Evolutionary conservation across 352 stramenopile genomes (phyloP).

Genomic region (Phytophthora crassamura): DNA sequence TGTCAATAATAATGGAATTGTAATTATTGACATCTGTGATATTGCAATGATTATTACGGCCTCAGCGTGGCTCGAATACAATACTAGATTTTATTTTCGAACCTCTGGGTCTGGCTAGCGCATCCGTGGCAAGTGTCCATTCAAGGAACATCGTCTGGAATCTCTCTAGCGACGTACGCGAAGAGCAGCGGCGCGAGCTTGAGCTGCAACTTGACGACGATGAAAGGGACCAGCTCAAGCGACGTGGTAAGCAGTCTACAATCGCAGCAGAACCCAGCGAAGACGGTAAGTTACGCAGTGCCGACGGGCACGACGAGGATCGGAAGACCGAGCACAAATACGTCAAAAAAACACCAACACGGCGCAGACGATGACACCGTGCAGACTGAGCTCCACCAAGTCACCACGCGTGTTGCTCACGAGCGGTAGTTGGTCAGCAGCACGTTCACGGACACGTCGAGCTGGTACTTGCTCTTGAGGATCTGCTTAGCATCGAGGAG

Average conservation of each 20-base stretch:
- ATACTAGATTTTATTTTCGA: too few relatives aligned
- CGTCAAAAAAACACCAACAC: constrained; percentile 1
- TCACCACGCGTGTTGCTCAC: constrained; percentile 2
- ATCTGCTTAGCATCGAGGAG: constrained; percentile 8
- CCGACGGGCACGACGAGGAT: constrained; percentile 11
- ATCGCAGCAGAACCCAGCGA: constrained; percentile 26
- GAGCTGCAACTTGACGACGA: constrained; percentile 35
- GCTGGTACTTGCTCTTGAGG: constrained; percentile 24
- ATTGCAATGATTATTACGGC: too few relatives aligned
- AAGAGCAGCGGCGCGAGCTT: constrained; percentile 30
- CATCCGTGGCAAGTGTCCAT: constrained; percentile 47
- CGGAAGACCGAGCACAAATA: background rate
- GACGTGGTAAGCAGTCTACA: constrained; percentile 32
- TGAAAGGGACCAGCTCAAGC: constrained; percentile 27
- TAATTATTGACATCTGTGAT: too few relatives aligned
- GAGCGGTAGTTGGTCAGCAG: constrained; percentile 29
- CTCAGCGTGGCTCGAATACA: too few relatives aligned
- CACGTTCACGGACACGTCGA: constrained; percentile 26
- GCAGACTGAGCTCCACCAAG: constrained; percentile 5
- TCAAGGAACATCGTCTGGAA: constrained; percentile 40
- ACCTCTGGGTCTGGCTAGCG: too few relatives aligned
- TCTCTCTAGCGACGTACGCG: constrained; percentile 18
- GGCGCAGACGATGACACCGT: background rate
- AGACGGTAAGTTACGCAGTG: constrained; percentile 23
- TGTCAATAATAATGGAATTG: too few relatives aligned